These are phyloP conservation scores for Wickerhamiella allomyrinae DNA, from an alignment of 805 yeast genomes.

Conservation along the genomic window DNA sequence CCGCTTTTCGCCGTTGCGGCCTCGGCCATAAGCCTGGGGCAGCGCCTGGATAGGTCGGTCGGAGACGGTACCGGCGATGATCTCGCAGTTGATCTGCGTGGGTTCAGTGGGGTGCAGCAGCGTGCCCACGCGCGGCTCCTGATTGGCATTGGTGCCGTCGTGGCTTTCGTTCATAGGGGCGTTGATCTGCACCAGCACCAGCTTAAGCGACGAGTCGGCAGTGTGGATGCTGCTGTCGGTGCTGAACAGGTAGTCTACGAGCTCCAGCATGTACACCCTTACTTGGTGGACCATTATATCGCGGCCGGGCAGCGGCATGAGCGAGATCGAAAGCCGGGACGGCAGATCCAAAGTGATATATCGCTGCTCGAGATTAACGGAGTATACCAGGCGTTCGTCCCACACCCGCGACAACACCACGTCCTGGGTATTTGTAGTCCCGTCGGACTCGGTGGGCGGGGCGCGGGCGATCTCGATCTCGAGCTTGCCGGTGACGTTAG, in stretches of 20 bases:
- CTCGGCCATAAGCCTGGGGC: slow-evolving; percentile 17
- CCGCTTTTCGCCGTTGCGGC: slow-evolving; percentile 17
- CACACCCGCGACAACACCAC: slow-evolving; percentile 68
- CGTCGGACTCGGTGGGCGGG: slow-evolving; percentile 58
- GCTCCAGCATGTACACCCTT: slow-evolving; percentile 15
- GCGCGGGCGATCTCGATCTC: slow-evolving; percentile 54
- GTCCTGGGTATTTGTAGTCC: slow-evolving; percentile 55
- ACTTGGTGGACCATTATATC: slow-evolving; percentile 57
- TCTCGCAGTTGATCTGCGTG: slow-evolving; percentile 10
- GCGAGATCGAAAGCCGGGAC: slow-evolving; percentile 54
- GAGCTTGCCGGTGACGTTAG: slow-evolving; percentile 44
- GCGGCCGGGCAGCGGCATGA: slow-evolving; percentile 48
- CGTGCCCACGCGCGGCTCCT: slow-evolving; percentile 6
- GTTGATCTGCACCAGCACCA: slow-evolving; percentile 15
- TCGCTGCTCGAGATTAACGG: slow-evolving; percentile 64
- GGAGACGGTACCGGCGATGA: slow-evolving; percentile 11
- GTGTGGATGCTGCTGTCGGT: slow-evolving; percentile 16
- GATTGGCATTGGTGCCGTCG: not conserved
- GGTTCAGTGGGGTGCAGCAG: slow-evolving; percentile 14
- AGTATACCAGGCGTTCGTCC: slow-evolving; percentile 72
- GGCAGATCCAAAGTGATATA: slow-evolving; percentile 62
- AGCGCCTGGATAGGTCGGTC: slow-evolving; percentile 10
- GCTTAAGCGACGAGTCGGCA: slow-evolving; percentile 15
- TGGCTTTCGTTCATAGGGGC: not conserved
- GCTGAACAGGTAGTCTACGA: slow-evolving; percentile 18